Percentiles rank a stretch among this genome's conserved stretches.
phyloP scores from a whole-genome alignment of 2,329 filamentous ascomycete genomes.

The Dothidotthia symphoricarpi region DNA sequence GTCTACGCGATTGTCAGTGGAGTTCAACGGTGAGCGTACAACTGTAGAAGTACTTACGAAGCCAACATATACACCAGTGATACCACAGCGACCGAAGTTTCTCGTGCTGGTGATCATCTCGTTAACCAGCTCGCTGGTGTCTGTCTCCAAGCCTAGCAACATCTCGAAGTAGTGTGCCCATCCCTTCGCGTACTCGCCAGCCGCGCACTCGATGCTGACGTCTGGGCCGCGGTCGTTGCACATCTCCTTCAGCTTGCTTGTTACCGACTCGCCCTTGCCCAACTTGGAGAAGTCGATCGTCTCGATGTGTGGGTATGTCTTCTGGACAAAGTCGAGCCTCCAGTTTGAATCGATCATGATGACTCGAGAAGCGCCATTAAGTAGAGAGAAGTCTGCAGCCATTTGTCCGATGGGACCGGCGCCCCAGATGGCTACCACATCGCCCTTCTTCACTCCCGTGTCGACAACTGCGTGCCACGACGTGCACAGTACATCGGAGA shows the following conservation, averaged over 20 bases:
- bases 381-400: conserved; percentile 63
- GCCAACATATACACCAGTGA: conserved; percentile 70
- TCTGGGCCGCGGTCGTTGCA: conserved; percentile 69
- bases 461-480: conserved; percentile 82
- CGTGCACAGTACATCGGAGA: conserved; percentile 78
- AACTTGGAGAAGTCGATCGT: conserved; percentile 68
- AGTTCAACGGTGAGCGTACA: neutral
- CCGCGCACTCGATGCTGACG: conserved; percentile 67
- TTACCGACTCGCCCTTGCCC: conserved; percentile 63
- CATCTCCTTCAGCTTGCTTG: conserved; percentile 70
- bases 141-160: conserved; percentile 70
- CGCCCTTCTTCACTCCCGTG: conserved; percentile 73
- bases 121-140: conserved; percentile 77
- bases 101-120: conserved; percentile 75
- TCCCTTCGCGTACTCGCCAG: conserved; percentile 62
- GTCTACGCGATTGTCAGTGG: conserved; percentile 49
- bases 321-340: conserved; percentile 66
- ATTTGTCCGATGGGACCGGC: conserved; percentile 84
- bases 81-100: conserved; percentile 70
- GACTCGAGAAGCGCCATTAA: conserved; percentile 71
- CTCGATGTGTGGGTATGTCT: conserved; percentile 64
- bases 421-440: conserved; percentile 83
- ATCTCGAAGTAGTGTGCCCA: conserved; percentile 62
- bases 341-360: conserved; percentile 77
- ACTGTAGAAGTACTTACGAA: conserved; percentile 47